Base-by-base conservation (phyloP, 2,329 filamentous ascomycete genomes). In the Gnomoniopsis smithogilvyi region DNA sequence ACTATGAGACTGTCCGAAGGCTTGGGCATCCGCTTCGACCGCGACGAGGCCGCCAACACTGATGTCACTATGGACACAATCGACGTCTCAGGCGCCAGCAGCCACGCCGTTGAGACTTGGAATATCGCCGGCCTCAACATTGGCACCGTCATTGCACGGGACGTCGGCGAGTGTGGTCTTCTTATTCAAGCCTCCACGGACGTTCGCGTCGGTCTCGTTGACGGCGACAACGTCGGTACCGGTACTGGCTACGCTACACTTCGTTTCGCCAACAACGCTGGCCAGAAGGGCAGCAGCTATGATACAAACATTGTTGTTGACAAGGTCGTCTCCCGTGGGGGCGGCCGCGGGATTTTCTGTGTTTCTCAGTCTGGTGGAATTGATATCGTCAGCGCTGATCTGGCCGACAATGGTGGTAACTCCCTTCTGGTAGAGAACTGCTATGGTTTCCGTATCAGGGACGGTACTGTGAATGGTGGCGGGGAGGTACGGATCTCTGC, bases 341-440 rank as follows among this genome's bases (percentile, higher is more conserved):
- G 82, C 0, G 82, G 82, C 0, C 78, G 82, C 2, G 82, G 82
- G 6, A 65, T 85, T 61, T 85, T 84, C 68, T 85, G 82, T 57
- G 82, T 85, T 1, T 83, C 80, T 0, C 72, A 79, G 64, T 83
- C 80, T 0, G 82, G 82, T 1, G 82, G 71, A n/a, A 80, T 74
- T 2, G 76, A 75, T 10, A 85, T 85, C 57, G 68, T 67, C 10
- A 72, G 62, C 4, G 69, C 84, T 19, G 80, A 84, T 62, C 72
- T 85, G 1, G 74, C 79, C 0, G 70, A 72, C 63, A 85, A 83
- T 51, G 81, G 76, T 0, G 82, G 81, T 66, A 84, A 85, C 58
- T 78, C 82, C 0, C 74, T 85, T 21, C 72, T 85, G 1, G 79
- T 85, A 30, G 82, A 85, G 73, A 85, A 85, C 68, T 85, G 82